phyloP scores from a whole-genome alignment of 352 stramenopile species.

The Phytopythium litorale region DNA sequence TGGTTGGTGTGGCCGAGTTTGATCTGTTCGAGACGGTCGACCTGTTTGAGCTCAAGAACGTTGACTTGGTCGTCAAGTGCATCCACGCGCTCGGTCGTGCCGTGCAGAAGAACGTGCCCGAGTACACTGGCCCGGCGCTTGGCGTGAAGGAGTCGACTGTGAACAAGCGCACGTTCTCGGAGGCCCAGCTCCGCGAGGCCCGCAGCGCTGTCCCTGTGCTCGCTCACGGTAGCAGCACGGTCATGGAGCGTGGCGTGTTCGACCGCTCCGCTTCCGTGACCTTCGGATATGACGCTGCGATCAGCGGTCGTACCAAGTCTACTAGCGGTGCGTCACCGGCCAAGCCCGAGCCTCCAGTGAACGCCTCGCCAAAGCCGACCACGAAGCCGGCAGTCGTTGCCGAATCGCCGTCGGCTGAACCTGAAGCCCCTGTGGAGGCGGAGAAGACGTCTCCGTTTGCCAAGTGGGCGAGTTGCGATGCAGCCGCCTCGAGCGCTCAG shows the following conservation, averaged over 20 bases:
- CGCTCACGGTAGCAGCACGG: constrained; percentile 42
- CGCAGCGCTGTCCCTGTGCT: constrained; percentile 51
- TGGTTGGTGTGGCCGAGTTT: constrained; percentile 80
- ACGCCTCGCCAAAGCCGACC: constrained; percentile 8
- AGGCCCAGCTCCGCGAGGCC: constrained; percentile 63
- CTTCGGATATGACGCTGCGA: constrained; percentile 51
- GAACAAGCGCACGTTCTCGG: constrained; percentile 62
- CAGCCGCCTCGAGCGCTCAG: constrained; percentile 3
- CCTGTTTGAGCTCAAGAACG: constrained; percentile 86
- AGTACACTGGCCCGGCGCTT: constrained; percentile 64
- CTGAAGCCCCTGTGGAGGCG: neutral
- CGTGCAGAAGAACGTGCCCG: constrained; percentile 68
- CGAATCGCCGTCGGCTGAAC: neutral
- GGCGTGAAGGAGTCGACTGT: constrained; percentile 70
- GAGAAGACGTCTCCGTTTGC: constrained; percentile 18
- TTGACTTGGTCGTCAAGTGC: constrained; percentile 80
- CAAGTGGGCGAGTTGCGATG: constrained; percentile 22
- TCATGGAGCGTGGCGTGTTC: constrained; percentile 65
- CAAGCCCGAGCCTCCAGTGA: constrained; percentile 11
- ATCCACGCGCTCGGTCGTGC: constrained; percentile 78
- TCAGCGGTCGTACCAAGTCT: constrained; percentile 22
- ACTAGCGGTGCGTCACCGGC: constrained; percentile 9
- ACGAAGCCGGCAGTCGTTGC: constrained; percentile 2
- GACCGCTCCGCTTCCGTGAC: constrained; percentile 69
- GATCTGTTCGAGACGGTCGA: constrained; percentile 91